Percentiles rank a stretch among this genome's conserved stretches.
phyloP scores from a whole-genome alignment of 129 eudicot genomes.

The Flaveria trinervia region DNA sequence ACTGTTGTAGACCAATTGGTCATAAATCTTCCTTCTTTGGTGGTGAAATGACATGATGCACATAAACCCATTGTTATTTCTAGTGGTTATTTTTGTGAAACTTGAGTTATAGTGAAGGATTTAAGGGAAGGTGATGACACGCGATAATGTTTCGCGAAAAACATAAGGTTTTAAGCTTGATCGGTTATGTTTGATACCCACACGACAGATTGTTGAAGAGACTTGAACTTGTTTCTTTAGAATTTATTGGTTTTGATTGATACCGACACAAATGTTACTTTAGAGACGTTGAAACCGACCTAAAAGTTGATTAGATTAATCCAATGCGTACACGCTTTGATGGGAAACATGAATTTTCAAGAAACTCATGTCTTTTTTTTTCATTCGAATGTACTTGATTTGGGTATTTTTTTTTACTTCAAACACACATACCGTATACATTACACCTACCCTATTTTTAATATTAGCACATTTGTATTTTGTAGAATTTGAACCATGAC shows the following conservation, averaged over 20 bases:
- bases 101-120: neutral
- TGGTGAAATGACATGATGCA: slow-evolving; percentile 22
- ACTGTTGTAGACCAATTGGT: slow-evolving; percentile 37
- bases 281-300: neutral
- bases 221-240: slow-evolving; percentile 4
- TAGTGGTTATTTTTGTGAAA: neutral
- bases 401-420: neutral
- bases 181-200: neutral
- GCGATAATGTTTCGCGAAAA: neutral
- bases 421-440: too few relatives aligned
- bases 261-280: slow-evolving; percentile 23
- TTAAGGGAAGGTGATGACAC: too few relatives aligned
- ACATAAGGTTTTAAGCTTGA: neutral
- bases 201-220: slow-evolving; percentile 11
- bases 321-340: slow-evolving; percentile 1
- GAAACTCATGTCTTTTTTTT: neutral
- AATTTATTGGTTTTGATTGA: slow-evolving; percentile 28
- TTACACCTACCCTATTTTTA: too few relatives aligned
- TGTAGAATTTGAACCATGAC: too few relatives aligned
- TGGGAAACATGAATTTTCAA: neutral
- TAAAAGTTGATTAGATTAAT: slow-evolving; percentile 8
- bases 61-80: slow-evolving; percentile 20
- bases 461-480: too few relatives aligned
- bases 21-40: slow-evolving; percentile 8
- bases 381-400: neutral